Evolutionary conservation across 495 filamentous ascomycete genomes (phyloP), one percentile per base, ranked within the genome.

Genomic region (Penicillium salamii): DNA sequence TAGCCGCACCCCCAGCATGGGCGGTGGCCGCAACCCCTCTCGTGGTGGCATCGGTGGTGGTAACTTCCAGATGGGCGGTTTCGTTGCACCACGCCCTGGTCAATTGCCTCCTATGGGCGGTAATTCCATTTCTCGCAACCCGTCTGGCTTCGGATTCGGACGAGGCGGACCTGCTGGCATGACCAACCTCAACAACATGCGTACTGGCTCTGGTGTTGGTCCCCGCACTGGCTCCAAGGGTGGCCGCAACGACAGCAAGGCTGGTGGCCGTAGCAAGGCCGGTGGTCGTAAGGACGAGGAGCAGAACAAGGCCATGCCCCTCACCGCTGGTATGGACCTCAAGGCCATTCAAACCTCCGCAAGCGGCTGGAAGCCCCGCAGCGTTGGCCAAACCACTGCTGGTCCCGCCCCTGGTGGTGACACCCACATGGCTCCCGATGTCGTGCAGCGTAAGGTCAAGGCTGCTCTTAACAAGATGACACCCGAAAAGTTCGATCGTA

Each of bases 391-490:
- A 45, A 62, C 70, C 57, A 45, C 67, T 34, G 62, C 78, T 43
- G 79, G 77, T 38, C 78, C 79, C 28, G 74, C 80, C 52, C 78
- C 81, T 46, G 72, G 73, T 54, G 78, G 71, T n/a, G 49, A 68
- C 8, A 78, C 76, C 35, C 79, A 87, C 57, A 75, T 99, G 75
- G 76, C 92, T 50, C 95, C 93, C 14, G 90, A 91, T 52, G 83
- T 93, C 71, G 93, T 99, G 55, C 93, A 99, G 71, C 85, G 93
- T 54, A 99, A 97, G 82, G 95, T 97, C 63, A 99, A 99, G 82
- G 88, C 90, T 46, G 88, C 87, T 39, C 75, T 99, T 57, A 97
- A 99, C 81, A 97, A 97, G 86, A 97, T 99, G 95, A 97, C 93
- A 0, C 93, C 93, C 1, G 93, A 97, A 72, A 97, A 97, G 59